These are phyloP conservation scores for Cytidiella melzeri DNA, from an alignment of 768 basidiomycete species.

Conservation along the genomic window DNA sequence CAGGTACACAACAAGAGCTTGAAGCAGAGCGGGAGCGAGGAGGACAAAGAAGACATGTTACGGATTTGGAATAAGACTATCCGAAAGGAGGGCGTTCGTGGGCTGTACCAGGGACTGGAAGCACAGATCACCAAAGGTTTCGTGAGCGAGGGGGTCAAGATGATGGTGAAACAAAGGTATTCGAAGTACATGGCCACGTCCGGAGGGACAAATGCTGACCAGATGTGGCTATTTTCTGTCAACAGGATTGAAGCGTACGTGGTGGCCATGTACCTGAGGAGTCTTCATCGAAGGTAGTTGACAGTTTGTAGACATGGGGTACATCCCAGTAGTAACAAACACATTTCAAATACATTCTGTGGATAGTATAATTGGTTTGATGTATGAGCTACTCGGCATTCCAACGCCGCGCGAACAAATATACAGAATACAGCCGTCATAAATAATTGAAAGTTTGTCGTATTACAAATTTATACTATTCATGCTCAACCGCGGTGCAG, in stretches of 20 bases:
- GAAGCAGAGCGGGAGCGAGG: neutral
- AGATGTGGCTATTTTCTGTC: neutral
- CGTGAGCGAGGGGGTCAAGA: conserved; percentile 50
- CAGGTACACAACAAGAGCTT: conserved; percentile 35
- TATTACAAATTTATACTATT: no score
- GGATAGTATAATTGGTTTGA: no score
- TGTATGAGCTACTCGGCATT: no score
- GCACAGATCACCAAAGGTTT: conserved; percentile 49
- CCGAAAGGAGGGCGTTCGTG: conserved; percentile 10
- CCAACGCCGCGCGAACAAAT: no score
- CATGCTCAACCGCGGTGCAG: no score
- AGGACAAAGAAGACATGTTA: conserved; percentile 17
- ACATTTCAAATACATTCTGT: no score
- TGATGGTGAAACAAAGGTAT: conserved; percentile 52
- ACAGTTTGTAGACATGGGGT: no score
- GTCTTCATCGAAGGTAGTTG: no score
- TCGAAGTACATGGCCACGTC: neutral
- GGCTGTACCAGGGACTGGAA: conserved; percentile 49
- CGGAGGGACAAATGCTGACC: neutral
- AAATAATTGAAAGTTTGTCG: no score
- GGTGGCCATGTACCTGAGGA: neutral
- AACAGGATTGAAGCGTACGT: neutral
- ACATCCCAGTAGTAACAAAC: no score
- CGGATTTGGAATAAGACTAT: conserved; percentile 16
- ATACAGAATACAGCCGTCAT: no score